Base-by-base conservation (phyloP, 371 early-diverging fungal genomes). In the Zychaea mexicana region DNA sequence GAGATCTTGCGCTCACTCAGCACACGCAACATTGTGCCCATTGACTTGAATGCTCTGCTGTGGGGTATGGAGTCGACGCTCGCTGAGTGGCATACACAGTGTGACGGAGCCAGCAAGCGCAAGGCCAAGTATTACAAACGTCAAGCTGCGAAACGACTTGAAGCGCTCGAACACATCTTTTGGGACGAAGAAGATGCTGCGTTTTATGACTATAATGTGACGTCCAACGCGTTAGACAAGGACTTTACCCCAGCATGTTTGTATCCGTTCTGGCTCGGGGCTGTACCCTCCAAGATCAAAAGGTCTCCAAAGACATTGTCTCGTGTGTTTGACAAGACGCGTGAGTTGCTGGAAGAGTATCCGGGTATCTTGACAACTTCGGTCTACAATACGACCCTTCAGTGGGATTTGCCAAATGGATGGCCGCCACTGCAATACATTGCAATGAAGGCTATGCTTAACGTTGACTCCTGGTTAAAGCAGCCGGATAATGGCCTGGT, bases 331-430 rank as follows among this genome's bases (percentile, higher is more conserved):
- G 72, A 74, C 42, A 58, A 66, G 26, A 67, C 81, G 0, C 69
- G 73, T 22, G 57, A 63, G 2, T 56, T 71, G 15, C 42, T 78
- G 36, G 27, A 64, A 3, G 62, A 70, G 46, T 78, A 69, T 45
- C 81, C 82, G 9, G 94, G 92, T 46, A 90, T 92, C 7, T 69
- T 94, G 15, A 91, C 94, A 0, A 82, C 87, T 0, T 86, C 91
- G 61, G 62, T 76, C 30, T 55, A 76, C 39, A 69, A 84, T 38
- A 86, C 86, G 27, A 84, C 83, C 0, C 74, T 90, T 69, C 95
- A 96, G 73, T 96, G 96, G 96, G 96, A 95, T 70, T 90, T 78
- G 64, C 96, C 95, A 2, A 92, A 92, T 71, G 90, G 85, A 9
- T 96, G 95, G 95, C 84, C 87, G 17, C 87, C 87, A n/a, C 74